A percentile compares a stretch with the other conserved stretches of the same genome.
phyloP scores from a whole-genome alignment of 192 early-diverging fungal species.

The Dissophora globulifera region DNA sequence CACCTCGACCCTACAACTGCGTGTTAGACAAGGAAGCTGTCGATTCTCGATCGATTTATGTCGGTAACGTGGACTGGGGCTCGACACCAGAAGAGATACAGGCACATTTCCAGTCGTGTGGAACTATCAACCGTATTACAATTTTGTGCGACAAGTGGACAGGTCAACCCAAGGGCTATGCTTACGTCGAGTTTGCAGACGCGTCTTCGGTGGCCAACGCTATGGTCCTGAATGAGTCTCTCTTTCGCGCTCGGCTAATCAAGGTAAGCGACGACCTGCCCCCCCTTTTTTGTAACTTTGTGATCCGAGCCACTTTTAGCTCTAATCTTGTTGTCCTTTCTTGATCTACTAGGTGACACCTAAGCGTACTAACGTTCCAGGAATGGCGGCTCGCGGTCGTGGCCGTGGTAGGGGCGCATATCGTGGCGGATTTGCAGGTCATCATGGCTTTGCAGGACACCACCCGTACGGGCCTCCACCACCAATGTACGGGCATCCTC shows the following conservation, averaged over 20 bases:
- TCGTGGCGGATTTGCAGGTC: slow-evolving; percentile 69
- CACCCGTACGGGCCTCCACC: slow-evolving; percentile 42
- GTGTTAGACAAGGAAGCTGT: slow-evolving; percentile 73
- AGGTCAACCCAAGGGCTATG: slow-evolving; percentile 94
- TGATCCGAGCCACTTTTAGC: too few relatives aligned
- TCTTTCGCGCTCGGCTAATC: slow-evolving; percentile 88
- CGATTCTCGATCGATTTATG: slow-evolving; percentile 91
- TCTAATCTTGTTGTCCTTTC: too few relatives aligned
- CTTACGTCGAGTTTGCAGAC: slow-evolving; percentile 97
- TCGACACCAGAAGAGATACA: slow-evolving; percentile 98
- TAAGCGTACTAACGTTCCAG: slow-evolving; percentile 96
- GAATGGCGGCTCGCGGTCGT: slow-evolving; percentile 79
- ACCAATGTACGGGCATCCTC: slow-evolving; percentile 52
- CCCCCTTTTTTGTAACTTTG: too few relatives aligned
- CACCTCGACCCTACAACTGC: too few relatives aligned
- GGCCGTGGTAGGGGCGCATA: slow-evolving; percentile 78
- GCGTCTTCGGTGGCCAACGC: slow-evolving; percentile 82
- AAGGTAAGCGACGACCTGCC: too few relatives aligned
- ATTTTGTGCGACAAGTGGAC: slow-evolving; percentile 96
- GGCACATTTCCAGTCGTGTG: slow-evolving; percentile 93
- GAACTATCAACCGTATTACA: slow-evolving; percentile 96
- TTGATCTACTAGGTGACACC: slow-evolving; percentile 75
- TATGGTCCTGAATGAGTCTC: slow-evolving; percentile 86
- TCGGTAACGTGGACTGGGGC: slow-evolving; percentile 96
- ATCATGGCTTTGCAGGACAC: slow-evolving; percentile 57